phyloP scores from a whole-genome alignment of 2,329 filamentous ascomycete species.

The Falciphora oryzae region DNA sequence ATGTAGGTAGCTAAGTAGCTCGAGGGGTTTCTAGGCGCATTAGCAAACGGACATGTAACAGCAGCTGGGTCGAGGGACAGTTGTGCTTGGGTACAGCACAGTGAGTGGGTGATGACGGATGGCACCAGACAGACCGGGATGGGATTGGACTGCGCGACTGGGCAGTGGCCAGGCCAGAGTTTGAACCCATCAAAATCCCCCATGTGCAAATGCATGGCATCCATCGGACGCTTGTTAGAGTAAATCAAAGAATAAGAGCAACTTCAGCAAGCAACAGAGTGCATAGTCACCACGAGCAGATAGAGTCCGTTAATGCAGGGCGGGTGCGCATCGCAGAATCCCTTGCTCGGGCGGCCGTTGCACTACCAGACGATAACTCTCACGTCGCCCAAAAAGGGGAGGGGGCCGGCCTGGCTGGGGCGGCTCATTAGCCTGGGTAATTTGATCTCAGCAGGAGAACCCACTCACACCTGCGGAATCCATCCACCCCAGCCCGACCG shows the following conservation, averaged over 20 bases:
- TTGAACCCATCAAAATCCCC: not conserved
- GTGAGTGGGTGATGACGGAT: too few species aligned
- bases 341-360: not conserved
- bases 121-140: not conserved
- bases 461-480: slow-evolving; percentile 10
- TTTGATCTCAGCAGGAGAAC: slow-evolving; percentile 8
- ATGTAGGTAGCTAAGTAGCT: not conserved
- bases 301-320: not conserved
- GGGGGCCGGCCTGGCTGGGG: not conserved
- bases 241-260: too few species aligned
- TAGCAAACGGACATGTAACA: not conserved
- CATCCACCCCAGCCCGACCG: slow-evolving; percentile 8
- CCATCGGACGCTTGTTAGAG: too few species aligned
- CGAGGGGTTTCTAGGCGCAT: not conserved
- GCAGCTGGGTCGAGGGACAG: too few species aligned
- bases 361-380: not conserved
- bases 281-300: not conserved
- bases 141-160: not conserved
- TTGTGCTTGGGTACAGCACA: too few species aligned
- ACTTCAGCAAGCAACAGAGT: not conserved
- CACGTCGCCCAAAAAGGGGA: not conserved
- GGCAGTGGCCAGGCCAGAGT: not conserved
- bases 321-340: not conserved
- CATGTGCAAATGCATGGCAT: not conserved
- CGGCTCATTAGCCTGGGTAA: slow-evolving; percentile 5